Evolutionary conservation across 768 basidiomycete genomes (phyloP).

Genomic region (Tubosaeta brunneosetosa): DNA sequence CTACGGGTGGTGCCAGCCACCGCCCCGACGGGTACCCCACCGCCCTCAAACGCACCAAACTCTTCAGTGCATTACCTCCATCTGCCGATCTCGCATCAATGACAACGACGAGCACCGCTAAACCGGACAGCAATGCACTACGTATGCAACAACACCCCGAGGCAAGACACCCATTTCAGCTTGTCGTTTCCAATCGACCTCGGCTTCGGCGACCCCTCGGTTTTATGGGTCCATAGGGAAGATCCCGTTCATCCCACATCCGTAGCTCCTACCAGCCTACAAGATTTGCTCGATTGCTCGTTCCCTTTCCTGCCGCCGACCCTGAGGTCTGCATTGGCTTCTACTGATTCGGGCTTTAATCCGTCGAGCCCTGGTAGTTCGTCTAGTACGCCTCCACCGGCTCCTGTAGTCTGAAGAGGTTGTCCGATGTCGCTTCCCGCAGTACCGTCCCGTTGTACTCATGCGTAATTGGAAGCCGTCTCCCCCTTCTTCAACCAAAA

Average conservation of each 20-base stretch:
- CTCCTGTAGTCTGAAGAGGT: constrained; percentile 20
- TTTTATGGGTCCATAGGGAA: constrained; percentile 53
- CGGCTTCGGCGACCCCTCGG: constrained; percentile 51
- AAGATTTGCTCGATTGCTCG: constrained; percentile 24
- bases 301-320: constrained; percentile 39
- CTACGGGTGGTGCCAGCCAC: too few relatives aligned
- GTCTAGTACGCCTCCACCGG: constrained; percentile 32
- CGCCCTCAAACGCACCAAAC: too few relatives aligned
- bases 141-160: constrained; percentile 44
- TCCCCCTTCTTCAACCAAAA: constrained; percentile 17
- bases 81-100: too few relatives aligned
- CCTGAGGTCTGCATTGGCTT: constrained; percentile 31
- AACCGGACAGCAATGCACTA: constrained; percentile 46
- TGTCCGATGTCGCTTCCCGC: background rate
- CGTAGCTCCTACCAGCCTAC: constrained; percentile 22
- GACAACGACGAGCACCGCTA: constrained; percentile 19
- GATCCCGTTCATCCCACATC: constrained; percentile 10
- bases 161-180: constrained; percentile 36
- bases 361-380: constrained; percentile 23
- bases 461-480: constrained; percentile 21
- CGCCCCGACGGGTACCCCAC: too few relatives aligned
- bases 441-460: background rate
- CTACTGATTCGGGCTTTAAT: constrained; percentile 23
- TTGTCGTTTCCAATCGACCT: constrained; percentile 51
- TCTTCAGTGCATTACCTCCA: too few relatives aligned